Base-by-base conservation (phyloP, 139 green algal species). In the Dunaliella primolecta region DNA sequence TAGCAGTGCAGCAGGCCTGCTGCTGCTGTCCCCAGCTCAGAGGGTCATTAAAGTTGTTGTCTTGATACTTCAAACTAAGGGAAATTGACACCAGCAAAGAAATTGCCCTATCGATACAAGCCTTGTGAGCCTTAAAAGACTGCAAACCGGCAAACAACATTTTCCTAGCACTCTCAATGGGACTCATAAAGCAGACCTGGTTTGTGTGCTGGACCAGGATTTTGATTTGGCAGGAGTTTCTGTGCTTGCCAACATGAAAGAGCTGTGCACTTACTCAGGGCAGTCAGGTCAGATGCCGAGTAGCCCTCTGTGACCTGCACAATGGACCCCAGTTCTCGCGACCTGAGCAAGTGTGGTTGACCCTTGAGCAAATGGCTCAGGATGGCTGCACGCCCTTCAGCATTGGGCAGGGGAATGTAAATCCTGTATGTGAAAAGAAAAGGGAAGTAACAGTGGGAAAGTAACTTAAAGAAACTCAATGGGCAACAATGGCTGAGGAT, bases 251-350 rank as follows among this genome's bases (percentile, higher is more conserved):
- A n/a, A 11, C 71, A 77, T 3, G 15, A 15, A 3, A 11, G 3
- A n/a, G 71, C 2, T 24, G 34, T 34, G 3, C 3, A 83, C 79
- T 83, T 27, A 81, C 93, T 95, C 24, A 97, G 92, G 11, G 94
- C 93, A 0, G 91, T 93, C 35, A 98, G 83, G 84, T 98, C 95
- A 29, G 87, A 93, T n/a, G 89, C 94, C 36, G 82, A 92, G 90
- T 96, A 98, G 25, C 92, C 89, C 24, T 91, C 85, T 31, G 90
- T 93, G 32, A 76, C 81, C 0, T 25, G 21, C 32, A 93, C 89
- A 11, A 84, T 38, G 2, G 2, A 7, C 3, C n/a, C 33, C 29
- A 94, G 27, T 35, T 94, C 87, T 15, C 33, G 15, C 34, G 27
- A 20, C 0, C n/a, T 78, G 3, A 94, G 84, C 36, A n/a, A 36